Base-by-base conservation (phyloP, 768 basidiomycete genomes). In the Serpula lacrymans region DNA sequence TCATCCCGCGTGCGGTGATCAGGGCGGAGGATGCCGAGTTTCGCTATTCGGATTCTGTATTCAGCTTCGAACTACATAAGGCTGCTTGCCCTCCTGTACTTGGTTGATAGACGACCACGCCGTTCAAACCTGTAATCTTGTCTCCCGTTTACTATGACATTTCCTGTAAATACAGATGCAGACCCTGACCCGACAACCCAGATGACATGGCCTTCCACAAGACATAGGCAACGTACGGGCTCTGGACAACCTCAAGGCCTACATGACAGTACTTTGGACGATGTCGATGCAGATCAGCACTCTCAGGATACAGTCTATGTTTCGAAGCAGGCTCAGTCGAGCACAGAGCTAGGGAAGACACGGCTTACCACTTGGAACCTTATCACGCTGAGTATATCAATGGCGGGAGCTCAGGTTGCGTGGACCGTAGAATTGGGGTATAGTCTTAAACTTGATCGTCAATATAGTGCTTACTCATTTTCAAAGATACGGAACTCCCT, bases 391-490 rank as follows among this genome's bases (percentile, higher is more conserved):
- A 88, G 84, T 45, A 77, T 96, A 45, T 89, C 92, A 6, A 94
- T 98, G 88, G 91, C 82, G 31, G 95, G 95, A 12, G 89, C 88
- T 5, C 89, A 96, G 65, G 82, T 97, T 18, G 86, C 90, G 1
- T 97, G 94, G 94, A 95, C 92, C 1, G 86, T 96, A 3, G 92
- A 95, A 57, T 78, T 94, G 18, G 91, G 90, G 91, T 93, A 54
- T 49, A 84, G 65, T 21, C 44, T 17, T 30, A 12, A 16, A 31
- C 43, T 33, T 30, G 21, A 27, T 29, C 3, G 28, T 34, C 10
- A 18, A 23, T 31, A 21, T 34, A n/a, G 16, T 32, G 11, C 23
- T 30, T 31, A 13, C 17, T 30, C n/a, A 33, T 38, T 48, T 42
- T 41, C 37, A 37, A 51, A 96, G 95, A 59, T 96, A 95, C 54